Evolutionary conservation across 345 rosid genomes (phyloP), one percentile per base, ranked within the genome.

Genomic region (Euphorbia pulcherrima): DNA sequence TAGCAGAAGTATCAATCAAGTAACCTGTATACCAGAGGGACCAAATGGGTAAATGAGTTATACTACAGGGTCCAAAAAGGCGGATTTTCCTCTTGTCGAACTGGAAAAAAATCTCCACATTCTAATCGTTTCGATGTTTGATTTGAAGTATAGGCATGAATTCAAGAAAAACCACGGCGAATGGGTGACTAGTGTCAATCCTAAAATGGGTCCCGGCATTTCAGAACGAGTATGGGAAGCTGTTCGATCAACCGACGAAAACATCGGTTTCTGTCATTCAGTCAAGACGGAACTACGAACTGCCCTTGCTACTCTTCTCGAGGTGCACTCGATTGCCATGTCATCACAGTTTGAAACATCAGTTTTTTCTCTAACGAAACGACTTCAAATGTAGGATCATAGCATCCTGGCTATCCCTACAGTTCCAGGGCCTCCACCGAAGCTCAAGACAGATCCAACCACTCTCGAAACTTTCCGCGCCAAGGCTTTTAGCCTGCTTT

Each of bases 101-200:
- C n/a, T n/a, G n/a, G n/a, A n/a, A n/a, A n/a, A n/a, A n/a, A 27
- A 5, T 10, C 44, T 29, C 27, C 39, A 24, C 50, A 26, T 56
- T 50, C 8, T n/a, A 39, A 11, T 47, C 61, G 5, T 30, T 4
- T 41, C 11, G 41, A n/a, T n/a, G 67, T 48, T 23, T 24, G 7
- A 11, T 68, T 55, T 80, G 72, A 65, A 64, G 44, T 28, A 0
- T 66, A 90, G 97, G 87, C 73, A 75, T 69, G 99, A 90, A 72
- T 94, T 94, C 82, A 93, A 89, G 90, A 86, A 69, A 11, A 81
- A 86, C 75, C 96, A 94, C 44, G 83, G 86, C 23, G 88, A 86
- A 74, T 88, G 96, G 97, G 64, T 89, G 55, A 80, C 77, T 6
- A 74, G 68, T 29, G 88, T 84, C 50, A 89, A 87, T 40, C 99